Evolutionary conservation across 2,329 filamentous ascomycete species (phyloP), one percentile per base, ranked within the genome.

Genomic region (Plenodomus biglobosus): DNA sequence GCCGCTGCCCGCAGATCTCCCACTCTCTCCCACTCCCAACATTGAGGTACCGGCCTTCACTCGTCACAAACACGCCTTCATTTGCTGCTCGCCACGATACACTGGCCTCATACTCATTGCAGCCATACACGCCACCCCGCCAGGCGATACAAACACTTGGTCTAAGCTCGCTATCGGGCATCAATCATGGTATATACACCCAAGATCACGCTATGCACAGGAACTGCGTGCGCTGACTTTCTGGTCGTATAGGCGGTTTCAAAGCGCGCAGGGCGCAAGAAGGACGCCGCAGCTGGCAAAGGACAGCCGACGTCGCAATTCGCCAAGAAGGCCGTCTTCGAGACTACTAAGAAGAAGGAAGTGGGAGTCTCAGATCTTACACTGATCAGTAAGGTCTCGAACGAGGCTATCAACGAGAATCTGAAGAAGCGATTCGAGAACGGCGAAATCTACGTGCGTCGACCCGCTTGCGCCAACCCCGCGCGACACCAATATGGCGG

Each of bases 401-500:
- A 99, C 74, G 94, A 99, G 74, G 92, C 92, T 53, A 99, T 99
- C 80, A 99, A 99, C 77, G 94, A 97, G 48, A 99, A 99, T 73
- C 73, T 99, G 73, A 96, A 96, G 81, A 95, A 97, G 79, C 86
- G 94, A 54, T 99, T 99, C 75, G 90, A 97, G 71, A 92, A 92
- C 80, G 87, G 82, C 73, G 92, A 99, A 76, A 99, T 99, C 73
- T 99, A 99, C 78, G 83, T 85, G 75, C 69, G 79, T 75, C 50
- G 49, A 55, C 53, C 58, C 55, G 51, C 53, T 52, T 48, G 55
- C 59, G 52, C 52, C 57, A 49, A 52, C 55, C 59, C 61, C 62
- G 52, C 61, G 59, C 52, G 44, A 36, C 40, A 42, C 17, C 52
- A 40, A 59, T 32, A 38, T 38, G 39, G 41, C 8, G 52, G 47